Percentiles rank a stretch among this genome's conserved stretches.
phyloP scores from a whole-genome alignment of 192 early-diverging fungal species.

The Coemansia sp. region DNA sequence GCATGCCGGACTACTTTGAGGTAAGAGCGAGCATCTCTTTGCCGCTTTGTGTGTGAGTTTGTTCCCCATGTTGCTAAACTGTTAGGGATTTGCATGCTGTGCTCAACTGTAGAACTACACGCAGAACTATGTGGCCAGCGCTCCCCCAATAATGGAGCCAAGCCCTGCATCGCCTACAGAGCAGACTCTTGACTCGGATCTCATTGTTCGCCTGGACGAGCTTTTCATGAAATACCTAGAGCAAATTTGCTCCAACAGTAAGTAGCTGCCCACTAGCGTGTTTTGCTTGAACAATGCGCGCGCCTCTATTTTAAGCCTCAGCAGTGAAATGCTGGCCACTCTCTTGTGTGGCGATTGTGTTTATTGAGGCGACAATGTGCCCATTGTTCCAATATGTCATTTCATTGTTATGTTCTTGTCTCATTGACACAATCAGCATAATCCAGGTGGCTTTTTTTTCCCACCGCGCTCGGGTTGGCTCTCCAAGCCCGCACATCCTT shows the following conservation, averaged over 20 bases:
- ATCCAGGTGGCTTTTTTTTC: not conserved
- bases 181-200: slow-evolving; percentile 49
- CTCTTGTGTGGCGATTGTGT: not conserved
- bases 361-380: slow-evolving; percentile 3
- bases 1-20: slow-evolving; percentile 49
- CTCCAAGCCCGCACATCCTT: not conserved
- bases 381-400: slow-evolving; percentile 4
- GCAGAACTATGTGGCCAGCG: slow-evolving; percentile 42
- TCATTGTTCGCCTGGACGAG: slow-evolving; percentile 56
- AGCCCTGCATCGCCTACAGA: slow-evolving; percentile 41
- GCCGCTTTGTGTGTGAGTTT: not conserved
- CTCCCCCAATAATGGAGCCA: slow-evolving; percentile 33
- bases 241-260: slow-evolving; percentile 67
- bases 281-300: not conserved
- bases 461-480: not conserved
- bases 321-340: slow-evolving; percentile 3
- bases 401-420: not conserved
- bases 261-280: slow-evolving; percentile 8
- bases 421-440: not conserved
- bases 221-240: slow-evolving; percentile 68
- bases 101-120: slow-evolving; percentile 38
- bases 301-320: not conserved
- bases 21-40: slow-evolving; percentile 14
- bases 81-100: not conserved
- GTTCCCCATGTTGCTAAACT: not conserved